Conservation (phyloP, 495 filamentous ascomycete species). For the Letharia lupina region DNA sequence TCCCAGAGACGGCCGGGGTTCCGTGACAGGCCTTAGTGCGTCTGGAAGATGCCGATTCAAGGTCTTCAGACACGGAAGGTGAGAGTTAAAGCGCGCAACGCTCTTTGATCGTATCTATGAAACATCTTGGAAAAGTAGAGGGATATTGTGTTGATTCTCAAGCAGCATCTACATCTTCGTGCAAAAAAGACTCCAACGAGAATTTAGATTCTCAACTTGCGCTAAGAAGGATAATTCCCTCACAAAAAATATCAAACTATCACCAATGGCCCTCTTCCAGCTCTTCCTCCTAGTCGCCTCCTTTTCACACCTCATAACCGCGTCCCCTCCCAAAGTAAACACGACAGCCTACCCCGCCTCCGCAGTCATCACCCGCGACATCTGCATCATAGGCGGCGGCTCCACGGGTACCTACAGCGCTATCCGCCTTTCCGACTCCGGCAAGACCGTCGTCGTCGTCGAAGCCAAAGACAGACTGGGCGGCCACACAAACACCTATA, state of each 20-base stretch:
- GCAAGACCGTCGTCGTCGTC: conserved; percentile 37
- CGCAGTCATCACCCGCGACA: conserved; percentile 28
- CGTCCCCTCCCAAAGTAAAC: neutral
- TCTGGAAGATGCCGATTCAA: no score
- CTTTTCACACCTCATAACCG: neutral
- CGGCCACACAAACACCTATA: conserved; percentile 41
- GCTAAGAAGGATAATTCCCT: no score
- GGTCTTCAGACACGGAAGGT: no score
- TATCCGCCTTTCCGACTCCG: conserved; percentile 34
- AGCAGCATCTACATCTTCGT: no score
- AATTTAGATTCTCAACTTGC: no score
- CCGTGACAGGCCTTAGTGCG: no score
- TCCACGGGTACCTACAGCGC: conserved; percentile 41
- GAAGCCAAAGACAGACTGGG: conserved; percentile 38
- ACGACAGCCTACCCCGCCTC: neutral
- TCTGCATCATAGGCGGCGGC: conserved; percentile 45
- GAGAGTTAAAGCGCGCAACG: no score
- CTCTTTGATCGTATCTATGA: no score
- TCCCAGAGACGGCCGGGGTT: no score
- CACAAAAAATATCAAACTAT: neutral
- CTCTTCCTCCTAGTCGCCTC: neutral
- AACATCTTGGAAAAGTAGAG: no score
- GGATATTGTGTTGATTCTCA: no score
- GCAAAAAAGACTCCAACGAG: no score
- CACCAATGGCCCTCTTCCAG: neutral